Evolutionary conservation across 768 basidiomycete species (phyloP), one percentile per base, ranked within the genome.

Genomic region (Chiua virens): DNA sequence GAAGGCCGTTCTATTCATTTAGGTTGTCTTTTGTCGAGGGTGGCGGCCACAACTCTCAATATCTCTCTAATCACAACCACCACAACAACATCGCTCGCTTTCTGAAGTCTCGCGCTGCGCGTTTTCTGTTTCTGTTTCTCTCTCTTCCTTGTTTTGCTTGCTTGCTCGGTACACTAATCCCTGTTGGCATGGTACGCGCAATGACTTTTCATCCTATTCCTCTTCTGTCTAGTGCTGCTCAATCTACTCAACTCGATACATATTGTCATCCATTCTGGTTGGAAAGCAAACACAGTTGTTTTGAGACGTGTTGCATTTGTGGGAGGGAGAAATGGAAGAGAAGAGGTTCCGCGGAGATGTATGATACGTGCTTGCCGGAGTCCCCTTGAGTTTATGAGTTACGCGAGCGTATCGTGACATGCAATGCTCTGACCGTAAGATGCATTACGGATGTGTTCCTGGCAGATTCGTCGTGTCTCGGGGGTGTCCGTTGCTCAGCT

Each of bases 221-320:
- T 30, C 30, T 30, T 30, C 30, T 30, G 11, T 30, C 30, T 30
- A 14, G 30, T 30, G 46, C 50, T 65, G 53, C 64, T 60, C 55
- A 52, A 66, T 66, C 60, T 65, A 30, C 30, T 30, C 11, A 10
- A 60, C 53, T 23, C 50, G n/a, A 55, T 58, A 61, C 58, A 47
- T 55, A 58, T 50, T 62, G 58, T 45, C 49, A 52, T 54, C 11
- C 42, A 39, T 42, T 49, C 46, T 49, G 58, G 49, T 50, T 45
- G 57, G 54, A 58, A 49, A 61, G 5, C 30, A 30, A 30, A 14
- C 3, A 14, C 30, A 5, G 30, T 30, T 52, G 50, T 23, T 30
- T 50, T 47, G 30, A 48, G 30, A 36, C 40, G 30, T 13, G 30
- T 32, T 56, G 43, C 45, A 32, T 39, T 50, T 36, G 32, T 41